Percentiles rank a stretch among this genome's conserved stretches.
These are phyloP conservation scores for Haplosporangium gracile DNA, from an alignment of 192 early-diverging fungal genomes.

Conservation along the genomic window DNA sequence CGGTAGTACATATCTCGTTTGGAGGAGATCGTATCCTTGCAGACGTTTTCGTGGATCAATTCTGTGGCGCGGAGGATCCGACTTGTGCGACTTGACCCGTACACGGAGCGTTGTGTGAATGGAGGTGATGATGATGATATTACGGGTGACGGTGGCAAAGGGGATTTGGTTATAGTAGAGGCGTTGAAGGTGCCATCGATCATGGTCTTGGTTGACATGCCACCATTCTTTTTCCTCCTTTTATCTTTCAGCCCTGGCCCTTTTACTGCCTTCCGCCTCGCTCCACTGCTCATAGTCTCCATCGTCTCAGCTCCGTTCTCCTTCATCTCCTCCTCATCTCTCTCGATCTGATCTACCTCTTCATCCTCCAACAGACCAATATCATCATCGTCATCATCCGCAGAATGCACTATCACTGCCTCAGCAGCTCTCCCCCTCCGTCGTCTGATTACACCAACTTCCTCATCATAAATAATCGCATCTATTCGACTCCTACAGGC, in stretches of 20 bases:
- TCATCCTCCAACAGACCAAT: no score
- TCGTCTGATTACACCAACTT: slow-evolving; percentile 24
- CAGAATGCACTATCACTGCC: not conserved
- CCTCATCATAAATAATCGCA: slow-evolving; percentile 22
- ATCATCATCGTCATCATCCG: no score
- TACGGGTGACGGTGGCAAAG: not conserved
- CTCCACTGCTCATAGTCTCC: not conserved
- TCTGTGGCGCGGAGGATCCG: slow-evolving; percentile 3
- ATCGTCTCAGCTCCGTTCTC: not conserved
- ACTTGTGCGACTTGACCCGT: not conserved
- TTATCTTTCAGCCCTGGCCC: not conserved
- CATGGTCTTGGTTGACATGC: not conserved
- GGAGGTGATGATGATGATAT: not conserved
- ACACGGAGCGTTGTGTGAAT: not conserved
- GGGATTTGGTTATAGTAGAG: not conserved
- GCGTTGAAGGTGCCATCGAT: not conserved
- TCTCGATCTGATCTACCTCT: not conserved
- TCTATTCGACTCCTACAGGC: not conserved
- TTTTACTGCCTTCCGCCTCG: not conserved
- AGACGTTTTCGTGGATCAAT: slow-evolving; percentile 31
- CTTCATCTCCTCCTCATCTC: not conserved
- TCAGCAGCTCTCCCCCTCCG: not conserved
- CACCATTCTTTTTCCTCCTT: not conserved
- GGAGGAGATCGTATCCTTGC: not conserved
- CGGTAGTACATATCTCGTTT: slow-evolving; percentile 47